Conservation (phyloP, 257 asterid species). For the Cordia subcordata region DNA sequence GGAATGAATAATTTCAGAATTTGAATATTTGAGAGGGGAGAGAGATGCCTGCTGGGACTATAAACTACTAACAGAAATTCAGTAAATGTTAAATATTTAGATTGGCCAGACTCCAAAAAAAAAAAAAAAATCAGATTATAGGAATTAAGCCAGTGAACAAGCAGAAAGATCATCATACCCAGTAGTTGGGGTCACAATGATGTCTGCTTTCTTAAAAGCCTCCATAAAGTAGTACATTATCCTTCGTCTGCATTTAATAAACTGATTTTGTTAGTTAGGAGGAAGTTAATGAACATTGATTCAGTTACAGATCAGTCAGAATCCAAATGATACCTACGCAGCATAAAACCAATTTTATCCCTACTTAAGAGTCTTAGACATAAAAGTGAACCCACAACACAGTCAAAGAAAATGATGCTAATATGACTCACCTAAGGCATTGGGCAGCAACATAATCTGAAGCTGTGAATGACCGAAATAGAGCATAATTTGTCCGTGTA, state of each 20-base stretch:
- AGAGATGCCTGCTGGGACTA: no score
- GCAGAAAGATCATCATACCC: conserved; percentile 52
- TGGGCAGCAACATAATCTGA: conserved; percentile 95
- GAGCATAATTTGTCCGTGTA: conserved; percentile 77
- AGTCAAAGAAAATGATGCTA: background rate
- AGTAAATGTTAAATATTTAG: background rate
- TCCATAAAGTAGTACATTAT: conserved; percentile 80
- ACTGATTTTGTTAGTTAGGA: background rate
- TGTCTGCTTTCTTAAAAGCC: conserved; percentile 74
- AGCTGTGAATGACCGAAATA: conserved; percentile 84
- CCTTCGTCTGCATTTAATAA: conserved; percentile 62
- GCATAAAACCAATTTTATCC: background rate
- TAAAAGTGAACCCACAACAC: background rate
- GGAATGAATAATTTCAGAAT: background rate
- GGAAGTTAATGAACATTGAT: background rate
- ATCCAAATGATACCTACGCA: no score
- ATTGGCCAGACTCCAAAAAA: background rate
- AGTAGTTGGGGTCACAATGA: conserved; percentile 91
- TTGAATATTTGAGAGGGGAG: background rate
- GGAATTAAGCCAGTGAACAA: background rate
- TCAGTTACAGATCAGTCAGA: no score
- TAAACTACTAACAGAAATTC: background rate
- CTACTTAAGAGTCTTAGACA: background rate
- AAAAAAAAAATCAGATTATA: background rate
- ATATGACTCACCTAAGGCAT: conserved; percentile 60